Base-by-base conservation (phyloP, 805 yeast species). In the Candida multigemmis region DNA sequence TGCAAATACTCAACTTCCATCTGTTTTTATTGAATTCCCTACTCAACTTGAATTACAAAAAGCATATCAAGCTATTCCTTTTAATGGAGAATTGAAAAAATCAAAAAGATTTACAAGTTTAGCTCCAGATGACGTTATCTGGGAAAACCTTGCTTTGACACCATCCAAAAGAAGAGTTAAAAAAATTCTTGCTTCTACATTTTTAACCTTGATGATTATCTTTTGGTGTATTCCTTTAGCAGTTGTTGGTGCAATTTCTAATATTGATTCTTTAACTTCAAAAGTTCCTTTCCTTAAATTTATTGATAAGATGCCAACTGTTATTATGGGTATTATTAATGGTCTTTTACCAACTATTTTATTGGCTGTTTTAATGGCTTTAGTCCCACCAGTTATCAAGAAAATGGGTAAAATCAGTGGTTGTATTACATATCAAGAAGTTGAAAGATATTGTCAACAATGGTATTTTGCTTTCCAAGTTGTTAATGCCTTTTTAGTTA, bases 381-480 rank as follows among this genome's bases (percentile, higher is more conserved):
- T 76, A 14, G 60, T 80, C 37, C 89, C 89, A 14, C 68, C 67
- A 20, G 64, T 76, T 37, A 76, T 80, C 31, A 65, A 83, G 49
- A 42, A 50, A 12, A 68, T 76, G 68, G 97, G 94, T 38, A 74
- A 69, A 40, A 47, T 77, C 27, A 62, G 82, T 18, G 97, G 97
- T 15, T 58, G 66, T 23, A 61, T 82, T 28, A 74, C 95, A 3
- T 48, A 59, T 7, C 89, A 85, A 43, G 68, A 74, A 30, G 70
- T 82, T 31, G 96, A 86, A 41, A 53, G 65, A 33, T 85, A 77
- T 68, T 79, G 91, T 36, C 98, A 89, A 51, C 69, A 75, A 19
- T 86, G 94, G 77, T 91, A 60, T 56, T 89, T 68, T 56, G 95
- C 82, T 1, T 89, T 89, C 71, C 86, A 83, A 60, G 89, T 86